Conservation (phyloP, 2,329 filamentous ascomycete species). For the Aureobasidium zeae region DNA sequence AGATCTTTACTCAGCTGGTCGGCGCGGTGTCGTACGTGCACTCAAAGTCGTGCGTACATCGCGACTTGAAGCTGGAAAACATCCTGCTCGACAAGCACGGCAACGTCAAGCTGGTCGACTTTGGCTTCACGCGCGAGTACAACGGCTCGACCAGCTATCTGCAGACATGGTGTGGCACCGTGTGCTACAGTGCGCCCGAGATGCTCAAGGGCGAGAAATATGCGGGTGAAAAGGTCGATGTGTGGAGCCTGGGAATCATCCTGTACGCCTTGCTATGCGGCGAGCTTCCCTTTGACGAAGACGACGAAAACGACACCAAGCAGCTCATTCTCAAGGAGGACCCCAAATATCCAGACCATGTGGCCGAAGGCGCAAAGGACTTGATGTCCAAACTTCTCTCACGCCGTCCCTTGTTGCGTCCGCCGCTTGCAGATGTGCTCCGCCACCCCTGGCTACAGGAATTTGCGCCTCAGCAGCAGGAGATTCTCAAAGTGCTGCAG, state of each 20-base stretch:
- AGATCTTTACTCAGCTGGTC: constrained; percentile 90
- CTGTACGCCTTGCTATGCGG: constrained; percentile 73
- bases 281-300: constrained; percentile 90
- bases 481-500: constrained; percentile 73
- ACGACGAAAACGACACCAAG: constrained; percentile 85
- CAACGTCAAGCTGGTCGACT: constrained; percentile 95
- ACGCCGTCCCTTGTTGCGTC: constrained; percentile 77
- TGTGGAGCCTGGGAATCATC: constrained; percentile 85
- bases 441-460: constrained; percentile 81
- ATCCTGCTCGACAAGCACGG: constrained; percentile 93
- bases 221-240: constrained; percentile 93
- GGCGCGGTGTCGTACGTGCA: constrained; percentile 94
- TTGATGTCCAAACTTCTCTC: constrained; percentile 75
- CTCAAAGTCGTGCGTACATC: constrained; percentile 88
- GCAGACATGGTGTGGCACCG: constrained; percentile 94
- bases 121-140: constrained; percentile 96
- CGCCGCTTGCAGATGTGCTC: constrained; percentile 74
- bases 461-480: constrained; percentile 77
- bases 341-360: constrained; percentile 70
- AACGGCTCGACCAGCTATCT: constrained; percentile 89
- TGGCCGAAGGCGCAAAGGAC: constrained; percentile 67
- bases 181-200: constrained; percentile 95
- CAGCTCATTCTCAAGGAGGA: constrained; percentile 76
- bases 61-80: constrained; percentile 92
- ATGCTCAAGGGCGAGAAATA: constrained; percentile 99